Evolutionary conservation across 1,139 yeast genomes (phyloP), one percentile per base, ranked within the genome.

Genomic region (Spathaspora sp.): DNA sequence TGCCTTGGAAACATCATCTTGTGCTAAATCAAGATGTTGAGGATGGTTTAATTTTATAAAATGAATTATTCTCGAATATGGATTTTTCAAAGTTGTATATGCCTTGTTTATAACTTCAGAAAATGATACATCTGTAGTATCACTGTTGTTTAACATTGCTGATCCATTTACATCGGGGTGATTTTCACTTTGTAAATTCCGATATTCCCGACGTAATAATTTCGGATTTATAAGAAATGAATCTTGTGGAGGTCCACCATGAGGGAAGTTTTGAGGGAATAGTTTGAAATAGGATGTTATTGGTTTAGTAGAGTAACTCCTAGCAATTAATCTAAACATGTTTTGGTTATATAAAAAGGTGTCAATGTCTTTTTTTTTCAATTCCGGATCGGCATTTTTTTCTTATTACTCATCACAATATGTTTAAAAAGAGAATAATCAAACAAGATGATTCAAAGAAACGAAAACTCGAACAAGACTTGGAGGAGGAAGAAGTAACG

Each of bases 261-360:
- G 48, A 0, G 90, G 88, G 52, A 89, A 84, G 0, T 88, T 81
- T 56, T 76, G 70, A 1, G 97, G 97, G 63, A 93, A 93, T 25
- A 88, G 61, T 24, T 73, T 65, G 61, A 83, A 91, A 47, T 62
- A 76, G 7, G 74, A 68, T 20, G 52, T 52, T 2, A 57, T 43
- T 2, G 53, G 38, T 9, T 47, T 44, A 2, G 53, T 39, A 7
- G 47, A 43, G 29, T 43, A 44, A 18, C 17, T 20, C 17, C 44
- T 39, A 38, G 27, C 39, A 15, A 34, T 9, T 34, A 34, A 9
- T 17, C 38, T 34, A 9, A 34, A 34, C 38, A 34, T 29, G 3
- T 29, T 11, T 10, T 15, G 7, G 10, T 11, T 7, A 15, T 34
- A 34, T 34, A 34, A n/a, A 34, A n/a, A 13, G 9, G 5, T 16